Percentiles rank a stretch among this genome's conserved stretches.
These are phyloP conservation scores for Chrysoporthe deuterocubensis DNA, from an alignment of 2,329 filamentous ascomycete species.

Conservation along the genomic window DNA sequence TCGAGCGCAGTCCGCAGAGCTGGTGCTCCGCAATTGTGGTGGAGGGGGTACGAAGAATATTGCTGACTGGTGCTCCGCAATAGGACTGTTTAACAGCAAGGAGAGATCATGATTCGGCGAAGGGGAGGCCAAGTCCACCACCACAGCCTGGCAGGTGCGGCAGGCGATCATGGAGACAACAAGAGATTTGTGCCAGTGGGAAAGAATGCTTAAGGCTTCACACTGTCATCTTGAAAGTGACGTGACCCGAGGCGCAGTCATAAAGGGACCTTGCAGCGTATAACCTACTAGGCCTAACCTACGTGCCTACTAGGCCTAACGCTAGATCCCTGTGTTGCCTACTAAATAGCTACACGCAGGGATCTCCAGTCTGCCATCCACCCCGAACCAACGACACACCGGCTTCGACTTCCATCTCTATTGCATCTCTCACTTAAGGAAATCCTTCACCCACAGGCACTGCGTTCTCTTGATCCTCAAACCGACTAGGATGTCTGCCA, in stretches of 20 bases:
- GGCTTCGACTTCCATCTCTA: too few species aligned
- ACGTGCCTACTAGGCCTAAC: too few species aligned
- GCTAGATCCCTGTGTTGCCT: background rate
- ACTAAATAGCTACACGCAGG: background rate
- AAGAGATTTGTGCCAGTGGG: background rate
- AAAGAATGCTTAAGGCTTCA: background rate
- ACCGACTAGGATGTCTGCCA: too few species aligned
- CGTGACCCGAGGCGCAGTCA: background rate
- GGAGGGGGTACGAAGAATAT: background rate
- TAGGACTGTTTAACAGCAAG: background rate
- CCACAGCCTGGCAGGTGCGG: background rate
- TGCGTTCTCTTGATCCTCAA: too few species aligned
- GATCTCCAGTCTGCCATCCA: background rate
- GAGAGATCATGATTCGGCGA: background rate
- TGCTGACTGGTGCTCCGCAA: background rate
- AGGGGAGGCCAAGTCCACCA: background rate
- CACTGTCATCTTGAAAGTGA: background rate
- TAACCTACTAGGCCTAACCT: too few species aligned
- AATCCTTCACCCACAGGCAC: too few species aligned
- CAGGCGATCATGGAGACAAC: background rate
- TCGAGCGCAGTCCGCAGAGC: background rate
- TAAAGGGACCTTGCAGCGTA: background rate
- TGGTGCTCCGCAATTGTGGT: background rate
- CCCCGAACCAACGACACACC: background rate
- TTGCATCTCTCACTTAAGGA: too few species aligned